A percentile compares a stretch with the other conserved stretches of the same genome.
Conservation (phyloP, 177 flowering plant species). For the Tripterygium wilfordii region DNA sequence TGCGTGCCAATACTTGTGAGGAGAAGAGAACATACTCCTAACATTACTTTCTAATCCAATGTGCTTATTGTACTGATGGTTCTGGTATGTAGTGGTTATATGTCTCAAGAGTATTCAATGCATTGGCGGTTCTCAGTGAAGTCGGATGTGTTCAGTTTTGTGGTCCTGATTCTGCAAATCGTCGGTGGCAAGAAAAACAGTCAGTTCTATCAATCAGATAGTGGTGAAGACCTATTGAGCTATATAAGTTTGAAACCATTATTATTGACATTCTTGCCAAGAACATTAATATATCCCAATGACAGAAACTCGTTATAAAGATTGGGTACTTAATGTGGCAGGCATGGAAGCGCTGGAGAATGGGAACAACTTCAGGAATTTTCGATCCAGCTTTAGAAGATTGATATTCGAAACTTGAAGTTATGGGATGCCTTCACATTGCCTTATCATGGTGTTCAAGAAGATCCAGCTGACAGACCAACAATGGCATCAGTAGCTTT, state of each 20-base stretch:
- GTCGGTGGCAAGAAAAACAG: constrained; percentile 6
- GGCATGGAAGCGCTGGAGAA: constrained; percentile 23
- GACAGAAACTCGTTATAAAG: not conserved
- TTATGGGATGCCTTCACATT: constrained; percentile 16
- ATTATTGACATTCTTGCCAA: not conserved
- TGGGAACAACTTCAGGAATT: constrained; percentile 1
- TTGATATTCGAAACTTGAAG: constrained; percentile 7
- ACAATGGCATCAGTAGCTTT: constrained; percentile 24
- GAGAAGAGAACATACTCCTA: constrained; percentile 47
- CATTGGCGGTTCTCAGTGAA: constrained; percentile 18
- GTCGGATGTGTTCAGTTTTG: constrained; percentile 21
- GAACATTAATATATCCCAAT: too few species aligned
- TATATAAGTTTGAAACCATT: constrained; percentile 1
- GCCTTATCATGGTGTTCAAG: constrained; percentile 26
- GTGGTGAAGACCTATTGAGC: not conserved
- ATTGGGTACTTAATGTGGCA: constrained; percentile 1
- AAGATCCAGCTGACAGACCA: constrained; percentile 21
- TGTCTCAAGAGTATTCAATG: constrained; percentile 31
- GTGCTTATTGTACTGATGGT: not conserved
- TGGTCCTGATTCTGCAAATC: constrained; percentile 24
- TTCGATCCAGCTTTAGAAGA: constrained; percentile 11
- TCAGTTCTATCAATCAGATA: not conserved
- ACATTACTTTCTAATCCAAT: too few species aligned
- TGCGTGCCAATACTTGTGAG: constrained; percentile 14
- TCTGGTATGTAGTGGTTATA: constrained; percentile 28